phyloP scores from a whole-genome alignment of 768 basidiomycete genomes.

The Mycena sanguinolenta region DNA sequence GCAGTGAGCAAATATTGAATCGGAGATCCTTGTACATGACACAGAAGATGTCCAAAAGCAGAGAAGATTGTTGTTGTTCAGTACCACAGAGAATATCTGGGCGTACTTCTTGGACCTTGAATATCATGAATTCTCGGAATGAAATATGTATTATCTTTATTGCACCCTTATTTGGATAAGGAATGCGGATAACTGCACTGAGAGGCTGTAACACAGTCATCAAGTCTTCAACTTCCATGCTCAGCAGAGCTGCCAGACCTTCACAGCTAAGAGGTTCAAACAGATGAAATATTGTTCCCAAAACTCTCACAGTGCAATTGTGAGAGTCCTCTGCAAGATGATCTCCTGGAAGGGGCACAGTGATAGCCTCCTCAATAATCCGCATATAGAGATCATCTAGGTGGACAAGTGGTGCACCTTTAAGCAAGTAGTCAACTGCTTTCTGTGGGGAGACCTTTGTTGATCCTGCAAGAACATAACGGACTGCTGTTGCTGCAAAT shows the following conservation, averaged over 20 bases:
- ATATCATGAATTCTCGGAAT: slow-evolving; percentile 17
- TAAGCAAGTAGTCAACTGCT: background rate
- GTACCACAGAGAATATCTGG: slow-evolving; percentile 4
- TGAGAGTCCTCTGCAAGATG: background rate
- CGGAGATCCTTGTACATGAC: background rate
- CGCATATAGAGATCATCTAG: background rate
- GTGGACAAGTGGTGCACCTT: background rate
- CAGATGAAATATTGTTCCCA: background rate
- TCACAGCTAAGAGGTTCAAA: background rate
- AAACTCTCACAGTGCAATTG: background rate
- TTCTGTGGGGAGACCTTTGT: background rate
- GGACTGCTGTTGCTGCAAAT: slow-evolving; percentile 9
- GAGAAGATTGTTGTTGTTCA: background rate
- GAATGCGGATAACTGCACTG: slow-evolving; percentile 7
- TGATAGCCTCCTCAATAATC: background rate
- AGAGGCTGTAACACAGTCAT: background rate
- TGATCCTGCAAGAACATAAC: background rate
- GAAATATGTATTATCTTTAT: slow-evolving; percentile 14
- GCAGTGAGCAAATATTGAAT: slow-evolving; percentile 9
- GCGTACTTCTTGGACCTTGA: background rate
- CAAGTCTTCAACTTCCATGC: background rate
- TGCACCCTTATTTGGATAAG: background rate
- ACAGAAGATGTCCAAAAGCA: background rate
- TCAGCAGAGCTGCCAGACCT: slow-evolving; percentile 4
- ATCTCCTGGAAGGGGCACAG: background rate